Evolutionary conservation across 805 yeast genomes (phyloP).

Genomic region (Saccharomyces cerevisiae): DNA sequence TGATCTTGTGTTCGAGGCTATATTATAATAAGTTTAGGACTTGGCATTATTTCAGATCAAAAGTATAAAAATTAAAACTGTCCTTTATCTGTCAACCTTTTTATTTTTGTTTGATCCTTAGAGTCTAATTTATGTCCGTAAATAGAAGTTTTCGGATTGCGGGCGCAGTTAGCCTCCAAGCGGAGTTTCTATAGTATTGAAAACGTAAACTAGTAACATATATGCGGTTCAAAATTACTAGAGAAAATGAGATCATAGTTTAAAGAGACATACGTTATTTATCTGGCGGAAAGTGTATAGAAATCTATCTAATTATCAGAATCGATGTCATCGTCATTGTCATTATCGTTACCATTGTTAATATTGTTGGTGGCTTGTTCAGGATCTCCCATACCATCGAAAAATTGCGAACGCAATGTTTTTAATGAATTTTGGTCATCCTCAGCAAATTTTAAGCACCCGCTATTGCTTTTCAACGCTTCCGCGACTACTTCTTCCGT

Average conservation of each 20-base stretch:
- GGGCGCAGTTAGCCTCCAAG: neutral
- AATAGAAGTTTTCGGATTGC: neutral
- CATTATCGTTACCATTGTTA: neutral
- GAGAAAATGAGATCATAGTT: too few relatives aligned
- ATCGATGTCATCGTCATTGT: neutral
- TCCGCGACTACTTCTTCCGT: constrained; percentile 10
- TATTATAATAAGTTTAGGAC: neutral
- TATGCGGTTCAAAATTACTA: neutral
- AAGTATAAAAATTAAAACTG: neutral
- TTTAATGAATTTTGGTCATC: constrained; percentile 16
- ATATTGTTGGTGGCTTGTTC: neutral
- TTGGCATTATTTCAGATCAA: neutral
- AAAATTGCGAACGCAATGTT: neutral
- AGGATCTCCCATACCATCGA: neutral
- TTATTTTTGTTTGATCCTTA: neutral
- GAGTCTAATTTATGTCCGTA: neutral
- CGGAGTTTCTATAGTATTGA: neutral
- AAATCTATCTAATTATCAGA: neutral
- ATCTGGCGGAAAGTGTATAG: neutral
- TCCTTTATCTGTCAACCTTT: neutral
- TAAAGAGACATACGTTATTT: neutral
- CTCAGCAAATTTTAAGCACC: constrained; percentile 15
- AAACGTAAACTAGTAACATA: neutral
- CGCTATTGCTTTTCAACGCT: constrained; percentile 15
- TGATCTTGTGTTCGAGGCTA: neutral